Percentiles rank a stretch among this genome's conserved stretches.
phyloP scores from a whole-genome alignment of 1,139 yeast species.

The Suhomyces guaymorum region DNA sequence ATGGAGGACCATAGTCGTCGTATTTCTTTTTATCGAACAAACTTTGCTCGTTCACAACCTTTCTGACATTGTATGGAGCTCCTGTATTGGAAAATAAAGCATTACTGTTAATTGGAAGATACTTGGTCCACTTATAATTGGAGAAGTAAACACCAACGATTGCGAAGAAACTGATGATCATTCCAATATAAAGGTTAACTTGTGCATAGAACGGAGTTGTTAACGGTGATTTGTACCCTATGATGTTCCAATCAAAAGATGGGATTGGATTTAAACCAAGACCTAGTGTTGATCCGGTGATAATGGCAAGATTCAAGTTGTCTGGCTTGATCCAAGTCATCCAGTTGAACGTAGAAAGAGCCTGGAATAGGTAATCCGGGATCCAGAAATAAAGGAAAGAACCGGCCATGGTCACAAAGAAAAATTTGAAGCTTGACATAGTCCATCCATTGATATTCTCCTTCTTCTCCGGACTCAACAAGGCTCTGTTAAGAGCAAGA shows the following conservation, averaged over 20 bases:
- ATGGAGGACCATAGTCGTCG: conserved; percentile 41
- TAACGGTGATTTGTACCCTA: conserved; percentile 12
- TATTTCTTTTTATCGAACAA: conserved; percentile 20
- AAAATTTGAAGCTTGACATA: conserved; percentile 19
- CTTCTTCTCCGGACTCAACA: conserved; percentile 17
- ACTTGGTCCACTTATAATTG: conserved; percentile 21
- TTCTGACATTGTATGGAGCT: conserved; percentile 15
- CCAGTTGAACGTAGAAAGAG: conserved; percentile 23
- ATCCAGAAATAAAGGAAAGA: conserved; percentile 24
- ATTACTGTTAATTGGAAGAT: conserved; percentile 20
- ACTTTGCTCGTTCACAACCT: conserved; percentile 15
- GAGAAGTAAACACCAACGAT: conserved; percentile 32
- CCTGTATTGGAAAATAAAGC: conserved; percentile 20
- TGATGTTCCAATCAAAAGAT: conserved; percentile 22
- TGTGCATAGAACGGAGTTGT: conserved; percentile 31
- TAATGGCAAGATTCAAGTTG: conserved; percentile 19
- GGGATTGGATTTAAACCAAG: conserved; percentile 24
- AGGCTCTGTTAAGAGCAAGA: conserved; percentile 22
- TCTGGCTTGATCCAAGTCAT: conserved; percentile 24
- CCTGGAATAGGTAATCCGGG: conserved; percentile 20
- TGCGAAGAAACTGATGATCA: conserved; percentile 32
- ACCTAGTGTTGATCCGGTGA: conserved; percentile 20
- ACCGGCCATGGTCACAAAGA: conserved; percentile 14
- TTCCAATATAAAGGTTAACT: conserved; percentile 38
- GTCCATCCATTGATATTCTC: conserved; percentile 22